Base-by-base conservation (phyloP, 1,284 basidiomycete species). In the Ustilago curta region DNA sequence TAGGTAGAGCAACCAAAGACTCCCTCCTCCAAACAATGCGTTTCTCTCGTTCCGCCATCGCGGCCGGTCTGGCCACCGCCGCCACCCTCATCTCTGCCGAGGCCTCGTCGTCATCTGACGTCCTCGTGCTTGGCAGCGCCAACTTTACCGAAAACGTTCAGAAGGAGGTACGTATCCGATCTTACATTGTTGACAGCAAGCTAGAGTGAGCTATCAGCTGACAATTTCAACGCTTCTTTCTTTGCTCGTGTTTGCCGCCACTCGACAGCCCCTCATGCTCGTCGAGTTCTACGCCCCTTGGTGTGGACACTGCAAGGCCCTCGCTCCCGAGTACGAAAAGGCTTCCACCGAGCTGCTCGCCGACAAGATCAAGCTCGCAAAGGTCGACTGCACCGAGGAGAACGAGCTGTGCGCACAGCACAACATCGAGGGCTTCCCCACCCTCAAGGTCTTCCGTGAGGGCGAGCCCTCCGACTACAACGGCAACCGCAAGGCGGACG, bases 281-380 rank as follows among this genome's bases (percentile, higher is more conserved):
- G 93, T 98, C 79, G 96, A 99, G 88, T 97, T 95, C 90, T 96
- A 92, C 85, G 94, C 93, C 39, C 93, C 93, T 64, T 94, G 93
- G 93, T 93, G 85, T 31, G 86, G 84, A 32, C 71, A 84, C 88
- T 96, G 94, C 88, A 94, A 95, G 85, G 91, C 92, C 23, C 81
- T 86, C 31, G 81, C 81, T 23, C 85, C 86, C 58, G 64, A 99
- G 82, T 99, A 98, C 85, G 95, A 97, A 86, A 93, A 94, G 86
- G 96, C 97, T 16, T 95, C 97, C 3, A 96, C 94, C 19, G 88
- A 90, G 53, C 91, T 99, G 85, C 95, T 96, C 87, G 47, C 77
- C n/a, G 91, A 91, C 75, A 88, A 88, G 85, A 94, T 99, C 88
- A 93, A 93, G 87, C 87, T 99, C 59, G 95, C 95, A 78, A 97